phyloP scores from a whole-genome alignment of 1,284 basidiomycete species.

The Pholiota adiposa region DNA sequence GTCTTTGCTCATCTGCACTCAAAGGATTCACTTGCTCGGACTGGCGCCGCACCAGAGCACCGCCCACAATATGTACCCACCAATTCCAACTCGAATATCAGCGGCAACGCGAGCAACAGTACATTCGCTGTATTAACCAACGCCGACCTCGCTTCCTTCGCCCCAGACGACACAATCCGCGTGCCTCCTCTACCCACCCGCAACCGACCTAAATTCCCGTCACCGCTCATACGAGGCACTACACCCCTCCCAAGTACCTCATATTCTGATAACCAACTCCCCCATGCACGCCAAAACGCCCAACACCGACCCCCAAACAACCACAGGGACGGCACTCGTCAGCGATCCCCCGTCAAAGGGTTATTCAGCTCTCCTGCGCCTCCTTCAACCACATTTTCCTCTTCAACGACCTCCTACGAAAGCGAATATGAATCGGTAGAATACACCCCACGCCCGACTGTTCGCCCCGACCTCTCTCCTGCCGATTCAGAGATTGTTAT shows the following conservation, averaged over 20 bases:
- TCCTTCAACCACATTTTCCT: background rate
- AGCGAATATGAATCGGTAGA: background rate
- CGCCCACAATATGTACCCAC: background rate
- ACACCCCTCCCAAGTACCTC: background rate
- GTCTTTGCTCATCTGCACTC: background rate
- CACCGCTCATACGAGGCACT: background rate
- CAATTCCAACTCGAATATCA: background rate
- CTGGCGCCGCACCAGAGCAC: background rate
- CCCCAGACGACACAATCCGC: constrained; percentile 44
- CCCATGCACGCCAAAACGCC: background rate
- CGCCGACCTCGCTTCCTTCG: constrained; percentile 34
- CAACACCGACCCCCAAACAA: background rate
- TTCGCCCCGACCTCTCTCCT: too few species aligned
- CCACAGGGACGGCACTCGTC: constrained; percentile 25
- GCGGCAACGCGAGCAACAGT: constrained; percentile 13
- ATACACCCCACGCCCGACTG: too few species aligned
- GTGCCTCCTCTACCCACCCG: constrained; percentile 23
- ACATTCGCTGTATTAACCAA: constrained; percentile 37
- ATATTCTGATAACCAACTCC: constrained; percentile 5
- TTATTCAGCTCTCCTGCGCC: constrained; percentile 22
- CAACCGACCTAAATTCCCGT: constrained; percentile 11
- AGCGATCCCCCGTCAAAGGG: constrained; percentile 35
- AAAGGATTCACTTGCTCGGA: too few species aligned
- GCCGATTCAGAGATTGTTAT: too few species aligned
- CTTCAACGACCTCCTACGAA: background rate